phyloP scores from a whole-genome alignment of 352 stramenopile species.

The Thalassiosira pacifica region DNA sequence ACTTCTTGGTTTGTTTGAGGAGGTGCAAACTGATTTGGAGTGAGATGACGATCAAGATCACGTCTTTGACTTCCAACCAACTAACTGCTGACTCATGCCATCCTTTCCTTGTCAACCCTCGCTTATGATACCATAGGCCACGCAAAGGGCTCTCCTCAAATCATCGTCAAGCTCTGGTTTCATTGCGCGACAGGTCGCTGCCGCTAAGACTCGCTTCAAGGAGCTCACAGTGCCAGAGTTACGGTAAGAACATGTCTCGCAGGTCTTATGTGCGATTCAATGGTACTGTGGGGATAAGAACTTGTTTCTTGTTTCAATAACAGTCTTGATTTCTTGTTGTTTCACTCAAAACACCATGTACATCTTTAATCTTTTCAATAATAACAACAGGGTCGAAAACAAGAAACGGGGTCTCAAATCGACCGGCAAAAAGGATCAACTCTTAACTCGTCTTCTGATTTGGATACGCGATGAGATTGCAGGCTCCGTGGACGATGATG shows the following conservation, averaged over 20 bases:
- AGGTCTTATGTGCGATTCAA: too few species aligned
- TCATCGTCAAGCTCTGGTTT: constrained; percentile 83
- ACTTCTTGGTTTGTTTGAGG: not conserved
- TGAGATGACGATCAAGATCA: too few species aligned
- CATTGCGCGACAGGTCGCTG: constrained; percentile 79
- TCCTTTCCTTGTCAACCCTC: too few species aligned
- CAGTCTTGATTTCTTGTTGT: too few species aligned
- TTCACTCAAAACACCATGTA: too few species aligned
- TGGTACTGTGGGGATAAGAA: too few species aligned
- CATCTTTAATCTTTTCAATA: too few species aligned
- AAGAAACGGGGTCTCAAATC: constrained; percentile 65
- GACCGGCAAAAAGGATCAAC: constrained; percentile 79
- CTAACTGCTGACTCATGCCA: not conserved
- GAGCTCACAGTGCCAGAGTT: constrained; percentile 83
- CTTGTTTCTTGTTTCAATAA: not conserved
- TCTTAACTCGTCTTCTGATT: constrained; percentile 79
- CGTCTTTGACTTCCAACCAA: too few species aligned
- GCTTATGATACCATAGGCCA: too few species aligned
- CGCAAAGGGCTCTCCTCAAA: constrained; percentile 66
- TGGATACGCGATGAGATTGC: constrained; percentile 83
- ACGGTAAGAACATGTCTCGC: too few species aligned
- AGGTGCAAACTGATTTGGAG: too few species aligned
- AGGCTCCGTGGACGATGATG: constrained; percentile 41
- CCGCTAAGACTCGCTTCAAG: constrained; percentile 68
- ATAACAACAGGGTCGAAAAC: constrained; percentile 60